Percentiles rank a stretch among this genome's conserved stretches.
Conservation (phyloP, 1,284 basidiomycete genomes). For the Fomitiporia mediterranea region DNA sequence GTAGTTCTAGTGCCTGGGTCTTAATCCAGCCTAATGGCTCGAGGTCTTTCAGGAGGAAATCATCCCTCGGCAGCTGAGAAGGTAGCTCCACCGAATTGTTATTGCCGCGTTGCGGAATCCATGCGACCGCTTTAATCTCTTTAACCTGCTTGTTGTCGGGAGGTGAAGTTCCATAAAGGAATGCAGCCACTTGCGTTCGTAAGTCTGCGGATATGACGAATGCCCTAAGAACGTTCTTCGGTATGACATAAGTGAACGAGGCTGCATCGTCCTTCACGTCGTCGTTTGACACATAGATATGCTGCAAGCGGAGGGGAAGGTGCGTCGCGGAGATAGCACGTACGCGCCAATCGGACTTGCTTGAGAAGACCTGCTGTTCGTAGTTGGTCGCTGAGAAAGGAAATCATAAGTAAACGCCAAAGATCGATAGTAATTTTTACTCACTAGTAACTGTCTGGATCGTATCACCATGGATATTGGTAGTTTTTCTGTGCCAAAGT, state of each 20-base stretch:
- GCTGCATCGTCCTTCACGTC: constrained; percentile 97
- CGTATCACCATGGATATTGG: constrained; percentile 95
- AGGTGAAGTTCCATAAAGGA: constrained; percentile 89
- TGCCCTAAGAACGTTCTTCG: constrained; percentile 95
- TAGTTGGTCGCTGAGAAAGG: constrained; percentile 78
- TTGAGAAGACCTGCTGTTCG: constrained; percentile 95
- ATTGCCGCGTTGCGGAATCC: constrained; percentile 95
- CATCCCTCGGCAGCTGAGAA: constrained; percentile 82
- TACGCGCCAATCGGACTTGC: constrained; percentile 99
- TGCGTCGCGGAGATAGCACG: constrained; percentile 96
- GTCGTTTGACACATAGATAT: constrained; percentile 98
- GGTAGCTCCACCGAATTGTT: constrained; percentile 93
- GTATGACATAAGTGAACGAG: constrained; percentile 91
- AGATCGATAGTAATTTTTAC: constrained; percentile 27
- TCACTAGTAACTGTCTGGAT: constrained; percentile 92
- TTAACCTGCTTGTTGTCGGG: constrained; percentile 98
- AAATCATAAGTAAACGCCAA: constrained; percentile 20
- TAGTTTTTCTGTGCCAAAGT: constrained; percentile 66
- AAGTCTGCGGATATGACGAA: constrained; percentile 94
- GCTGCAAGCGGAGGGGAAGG: constrained; percentile 91
- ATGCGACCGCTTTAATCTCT: constrained; percentile 95
- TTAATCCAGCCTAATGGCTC: constrained; percentile 99
- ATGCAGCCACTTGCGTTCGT: constrained; percentile 93
- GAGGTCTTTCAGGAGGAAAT: constrained; percentile 90
- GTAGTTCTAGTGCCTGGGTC: constrained; percentile 90